phyloP scores from a whole-genome alignment of 192 early-diverging fungal species.

The Coemansia sp. region DNA sequence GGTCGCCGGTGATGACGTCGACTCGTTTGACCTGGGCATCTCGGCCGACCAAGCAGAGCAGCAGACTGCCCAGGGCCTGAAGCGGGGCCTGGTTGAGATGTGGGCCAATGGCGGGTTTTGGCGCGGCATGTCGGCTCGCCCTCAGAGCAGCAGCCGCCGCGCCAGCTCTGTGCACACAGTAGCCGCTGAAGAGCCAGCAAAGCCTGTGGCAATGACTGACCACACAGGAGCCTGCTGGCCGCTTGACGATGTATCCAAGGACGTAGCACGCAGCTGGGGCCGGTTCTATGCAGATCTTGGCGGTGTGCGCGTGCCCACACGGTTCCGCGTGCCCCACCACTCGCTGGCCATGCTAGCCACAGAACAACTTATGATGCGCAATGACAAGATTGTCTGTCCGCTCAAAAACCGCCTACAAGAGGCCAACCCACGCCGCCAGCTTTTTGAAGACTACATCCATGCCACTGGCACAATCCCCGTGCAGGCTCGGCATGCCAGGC shows the following conservation, averaged over 20 bases:
- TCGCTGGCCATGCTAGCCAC: slow-evolving; percentile 49
- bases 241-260: slow-evolving; percentile 15
- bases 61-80: slow-evolving; percentile 7
- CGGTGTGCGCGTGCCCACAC: slow-evolving; percentile 36
- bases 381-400: slow-evolving; percentile 51
- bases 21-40: background rate
- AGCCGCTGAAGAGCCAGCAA: background rate
- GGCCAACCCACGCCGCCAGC: slow-evolving; percentile 37
- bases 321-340: slow-evolving; percentile 37
- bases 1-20: background rate
- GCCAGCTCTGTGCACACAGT: slow-evolving; percentile 23
- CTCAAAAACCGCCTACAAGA: slow-evolving; percentile 50
- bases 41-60: slow-evolving; percentile 1
- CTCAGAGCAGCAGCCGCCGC: slow-evolving; percentile 14
- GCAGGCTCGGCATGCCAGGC: background rate
- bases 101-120: slow-evolving; percentile 35
- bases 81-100: slow-evolving; percentile 14
- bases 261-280: slow-evolving; percentile 11
- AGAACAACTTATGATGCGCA: slow-evolving; percentile 52
- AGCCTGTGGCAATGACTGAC: slow-evolving; percentile 12
- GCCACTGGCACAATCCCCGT: slow-evolving; percentile 31
- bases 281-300: slow-evolving; percentile 43
- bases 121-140: slow-evolving; percentile 24
- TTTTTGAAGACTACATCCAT: slow-evolving; percentile 43
- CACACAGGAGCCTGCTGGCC: slow-evolving; percentile 47